Conservation (phyloP, 2,329 filamentous ascomycete species). For the Scytalidium lignicola region DNA sequence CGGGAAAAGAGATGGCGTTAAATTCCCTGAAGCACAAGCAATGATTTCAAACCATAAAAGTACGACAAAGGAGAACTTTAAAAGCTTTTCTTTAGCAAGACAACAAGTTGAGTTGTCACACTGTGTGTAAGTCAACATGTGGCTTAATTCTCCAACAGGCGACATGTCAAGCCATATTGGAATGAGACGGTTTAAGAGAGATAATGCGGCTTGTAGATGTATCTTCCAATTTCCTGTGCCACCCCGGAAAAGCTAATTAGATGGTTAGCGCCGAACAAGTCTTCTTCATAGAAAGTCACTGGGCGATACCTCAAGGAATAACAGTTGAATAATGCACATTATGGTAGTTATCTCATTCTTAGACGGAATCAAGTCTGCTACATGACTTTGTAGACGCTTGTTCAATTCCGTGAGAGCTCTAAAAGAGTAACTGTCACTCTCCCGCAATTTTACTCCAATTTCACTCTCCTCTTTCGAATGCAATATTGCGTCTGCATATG, state of each 20-base stretch:
- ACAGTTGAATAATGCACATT: constrained; percentile 3
- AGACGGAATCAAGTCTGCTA: neutral
- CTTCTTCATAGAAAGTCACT: neutral
- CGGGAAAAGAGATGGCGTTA: neutral
- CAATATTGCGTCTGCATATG: neutral
- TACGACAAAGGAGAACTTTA: neutral
- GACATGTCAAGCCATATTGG: neutral
- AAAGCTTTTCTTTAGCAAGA: neutral
- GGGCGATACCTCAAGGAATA: neutral
- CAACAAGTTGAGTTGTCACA: neutral
- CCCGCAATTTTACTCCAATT: too few relatives aligned
- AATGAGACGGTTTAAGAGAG: neutral
- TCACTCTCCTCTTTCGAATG: neutral
- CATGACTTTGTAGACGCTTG: neutral
- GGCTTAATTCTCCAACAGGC: neutral
- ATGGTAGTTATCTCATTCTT: neutral
- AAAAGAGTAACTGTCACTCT: too few relatives aligned
- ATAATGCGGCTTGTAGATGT: constrained; percentile 4
- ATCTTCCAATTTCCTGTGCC: constrained; percentile 1
- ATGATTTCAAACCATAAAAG: constrained; percentile 1
- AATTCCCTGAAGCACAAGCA: neutral
- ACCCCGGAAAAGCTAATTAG: neutral
- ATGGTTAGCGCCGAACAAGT: too few relatives aligned
- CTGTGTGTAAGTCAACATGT: neutral
- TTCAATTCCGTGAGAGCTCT: too few relatives aligned